A percentile compares a stretch with the other conserved stretches of the same genome.
Evolutionary conservation across 352 stramenopile genomes (phyloP).

Genomic region (Phytophthora pluvialis): DNA sequence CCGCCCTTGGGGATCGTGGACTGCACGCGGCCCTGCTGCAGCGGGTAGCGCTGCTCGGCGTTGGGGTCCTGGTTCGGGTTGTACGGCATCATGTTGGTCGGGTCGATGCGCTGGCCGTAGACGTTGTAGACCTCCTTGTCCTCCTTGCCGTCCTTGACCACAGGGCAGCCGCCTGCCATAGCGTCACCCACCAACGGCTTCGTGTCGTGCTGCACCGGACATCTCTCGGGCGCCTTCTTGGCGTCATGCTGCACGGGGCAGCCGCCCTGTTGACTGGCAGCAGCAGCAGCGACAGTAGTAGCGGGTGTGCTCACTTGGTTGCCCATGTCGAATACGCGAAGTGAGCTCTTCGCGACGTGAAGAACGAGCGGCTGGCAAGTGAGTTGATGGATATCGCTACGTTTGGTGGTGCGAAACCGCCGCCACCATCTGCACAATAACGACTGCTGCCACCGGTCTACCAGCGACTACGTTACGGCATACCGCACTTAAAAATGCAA

Average conservation of each 20-base stretch:
- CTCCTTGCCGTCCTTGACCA: constrained; percentile 46
- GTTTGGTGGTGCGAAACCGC: background rate
- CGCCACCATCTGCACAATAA: constrained; percentile 5
- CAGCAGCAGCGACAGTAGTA: constrained; percentile 7
- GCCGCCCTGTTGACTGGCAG: constrained; percentile 19
- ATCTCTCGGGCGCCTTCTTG: constrained; percentile 45
- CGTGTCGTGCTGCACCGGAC: constrained; percentile 73
- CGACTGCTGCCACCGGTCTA: background rate
- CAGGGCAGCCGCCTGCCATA: constrained; percentile 58
- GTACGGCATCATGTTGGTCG: constrained; percentile 98
- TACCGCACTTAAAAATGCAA: constrained; percentile 13
- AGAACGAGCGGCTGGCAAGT: constrained; percentile 22
- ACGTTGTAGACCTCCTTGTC: constrained; percentile 95
- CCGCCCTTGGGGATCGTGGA: constrained; percentile 97
- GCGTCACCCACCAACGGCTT: constrained; percentile 30
- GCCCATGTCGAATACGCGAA: constrained; percentile 49
- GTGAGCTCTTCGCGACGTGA: constrained; percentile 8
- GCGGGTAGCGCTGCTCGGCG: constrained; percentile 86
- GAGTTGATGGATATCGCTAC: constrained; percentile 5
- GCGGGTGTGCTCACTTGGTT: constrained; percentile 66
- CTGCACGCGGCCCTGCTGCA: constrained; percentile 94
- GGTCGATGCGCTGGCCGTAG: constrained; percentile 96
- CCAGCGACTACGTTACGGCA: constrained; percentile 1
- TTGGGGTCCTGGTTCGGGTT: constrained; percentile 96
- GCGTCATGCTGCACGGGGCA: constrained; percentile 68